Percentiles rank a stretch among this genome's conserved stretches.
phyloP scores from a whole-genome alignment of 257 asterid genomes.

The Salvia hispanica region DNA sequence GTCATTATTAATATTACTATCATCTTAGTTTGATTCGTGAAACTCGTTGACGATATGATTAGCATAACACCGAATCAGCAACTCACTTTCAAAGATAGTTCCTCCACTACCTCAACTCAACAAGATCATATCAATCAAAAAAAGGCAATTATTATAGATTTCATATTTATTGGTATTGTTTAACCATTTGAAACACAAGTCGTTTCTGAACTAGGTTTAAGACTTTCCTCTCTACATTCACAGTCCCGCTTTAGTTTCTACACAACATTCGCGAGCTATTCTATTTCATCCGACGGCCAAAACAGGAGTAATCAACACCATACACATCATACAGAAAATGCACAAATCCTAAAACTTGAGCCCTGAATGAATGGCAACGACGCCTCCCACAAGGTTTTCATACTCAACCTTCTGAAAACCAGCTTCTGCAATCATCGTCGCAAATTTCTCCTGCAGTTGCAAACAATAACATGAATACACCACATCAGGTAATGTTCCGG shows the following conservation, averaged over 20 bases:
- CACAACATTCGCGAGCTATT: neutral
- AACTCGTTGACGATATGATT: neutral
- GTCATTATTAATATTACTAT: neutral
- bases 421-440: constrained; percentile 79
- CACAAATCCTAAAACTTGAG: constrained; percentile 54
- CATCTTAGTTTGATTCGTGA: neutral
- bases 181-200: neutral
- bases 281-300: neutral
- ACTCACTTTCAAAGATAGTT: neutral
- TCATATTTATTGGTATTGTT: too few relatives aligned
- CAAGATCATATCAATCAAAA: too few relatives aligned
- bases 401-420: constrained; percentile 94
- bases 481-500: neutral
- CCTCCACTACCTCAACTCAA: too few relatives aligned
- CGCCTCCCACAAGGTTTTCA: constrained; percentile 93
- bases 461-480: constrained; percentile 7
- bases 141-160: too few relatives aligned
- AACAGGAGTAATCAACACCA: neutral
- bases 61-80: neutral
- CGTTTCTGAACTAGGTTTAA: neutral
- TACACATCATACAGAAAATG: neutral
- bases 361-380: constrained; percentile 91
- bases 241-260: neutral
- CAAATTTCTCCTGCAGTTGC: constrained; percentile 74
- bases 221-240: neutral